Conservation (phyloP, 2,329 filamentous ascomycete genomes). For the Talaromyces sp. region DNA sequence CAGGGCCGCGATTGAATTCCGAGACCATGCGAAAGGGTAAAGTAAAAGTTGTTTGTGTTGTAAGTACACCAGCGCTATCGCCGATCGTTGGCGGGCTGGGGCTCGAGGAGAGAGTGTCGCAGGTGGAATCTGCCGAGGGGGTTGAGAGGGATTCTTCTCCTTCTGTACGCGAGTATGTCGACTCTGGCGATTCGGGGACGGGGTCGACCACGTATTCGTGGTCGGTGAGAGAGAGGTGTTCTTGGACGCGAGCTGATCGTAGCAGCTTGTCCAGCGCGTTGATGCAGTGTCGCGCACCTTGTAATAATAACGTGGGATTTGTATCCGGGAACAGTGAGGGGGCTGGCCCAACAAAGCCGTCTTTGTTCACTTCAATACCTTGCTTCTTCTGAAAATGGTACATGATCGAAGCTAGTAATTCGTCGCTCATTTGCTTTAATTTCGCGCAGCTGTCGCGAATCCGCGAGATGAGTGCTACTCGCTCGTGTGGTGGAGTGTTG, state of each 20-base stretch:
- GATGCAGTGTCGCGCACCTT: conserved; percentile 8
- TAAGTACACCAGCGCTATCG: neutral
- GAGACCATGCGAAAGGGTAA: conserved; percentile 11
- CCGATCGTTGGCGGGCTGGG: neutral
- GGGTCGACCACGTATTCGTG: neutral
- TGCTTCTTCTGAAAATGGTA: conserved; percentile 11
- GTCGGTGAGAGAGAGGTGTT: neutral
- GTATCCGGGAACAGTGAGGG: conserved; percentile 10
- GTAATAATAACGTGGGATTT: conserved; percentile 11
- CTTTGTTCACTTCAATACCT: conserved; percentile 8
- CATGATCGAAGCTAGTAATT: conserved; percentile 9
- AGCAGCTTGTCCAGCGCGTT: conserved; percentile 8
- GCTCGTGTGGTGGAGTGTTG: conserved; percentile 1
- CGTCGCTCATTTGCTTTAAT: conserved; percentile 2
- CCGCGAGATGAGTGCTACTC: conserved; percentile 3
- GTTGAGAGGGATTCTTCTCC: conserved; percentile 1
- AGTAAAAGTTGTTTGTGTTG: neutral
- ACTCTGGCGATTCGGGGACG: neutral
- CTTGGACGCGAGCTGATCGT: neutral
- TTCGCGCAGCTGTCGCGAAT: conserved; percentile 7
- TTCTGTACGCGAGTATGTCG: neutral
- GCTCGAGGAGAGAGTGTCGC: conserved; percentile 7
- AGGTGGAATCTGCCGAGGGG: conserved; percentile 8
- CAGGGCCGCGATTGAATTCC: conserved; percentile 7
- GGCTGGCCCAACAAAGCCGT: conserved; percentile 10